Conservation (phyloP, 1,284 basidiomycete species). For the Tilletia setariae region DNA sequence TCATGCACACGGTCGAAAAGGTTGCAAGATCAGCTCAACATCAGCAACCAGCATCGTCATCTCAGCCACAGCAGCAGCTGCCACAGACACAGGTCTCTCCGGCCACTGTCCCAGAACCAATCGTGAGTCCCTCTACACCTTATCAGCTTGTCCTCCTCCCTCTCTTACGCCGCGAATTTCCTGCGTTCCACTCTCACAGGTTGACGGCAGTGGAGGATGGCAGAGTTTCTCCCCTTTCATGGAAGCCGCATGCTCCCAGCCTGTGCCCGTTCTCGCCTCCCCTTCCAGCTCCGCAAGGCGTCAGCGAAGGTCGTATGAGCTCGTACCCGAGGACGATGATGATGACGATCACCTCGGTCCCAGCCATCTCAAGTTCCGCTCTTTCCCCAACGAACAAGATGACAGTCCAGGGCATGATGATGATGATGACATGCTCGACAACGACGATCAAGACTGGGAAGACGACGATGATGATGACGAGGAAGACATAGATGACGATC, state of each 20-base stretch:
- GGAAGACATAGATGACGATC: conserved; percentile 18
- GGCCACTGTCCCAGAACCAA: background rate
- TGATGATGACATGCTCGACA: conserved; percentile 13
- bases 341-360: background rate
- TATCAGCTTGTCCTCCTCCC: background rate
- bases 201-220: conserved; percentile 11
- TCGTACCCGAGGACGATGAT: background rate
- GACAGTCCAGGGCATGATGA: conserved; percentile 8
- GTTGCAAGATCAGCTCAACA: background rate
- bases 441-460: conserved; percentile 19
- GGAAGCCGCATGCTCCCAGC: conserved; percentile 11
- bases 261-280: background rate
- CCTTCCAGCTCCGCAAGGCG: background rate
- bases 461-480: conserved; percentile 18
- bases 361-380: background rate
- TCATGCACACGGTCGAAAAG: no score
- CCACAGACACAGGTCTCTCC: background rate
- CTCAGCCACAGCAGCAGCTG: background rate
- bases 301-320: background rate
- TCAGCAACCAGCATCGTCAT: background rate
- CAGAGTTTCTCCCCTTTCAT: conserved; percentile 15
- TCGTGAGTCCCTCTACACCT: background rate
- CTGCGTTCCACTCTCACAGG: background rate
- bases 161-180: background rate
- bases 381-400: background rate